These are phyloP conservation scores for Podospora didyma DNA, from an alignment of 495 filamentous ascomycete species.

Conservation along the genomic window DNA sequence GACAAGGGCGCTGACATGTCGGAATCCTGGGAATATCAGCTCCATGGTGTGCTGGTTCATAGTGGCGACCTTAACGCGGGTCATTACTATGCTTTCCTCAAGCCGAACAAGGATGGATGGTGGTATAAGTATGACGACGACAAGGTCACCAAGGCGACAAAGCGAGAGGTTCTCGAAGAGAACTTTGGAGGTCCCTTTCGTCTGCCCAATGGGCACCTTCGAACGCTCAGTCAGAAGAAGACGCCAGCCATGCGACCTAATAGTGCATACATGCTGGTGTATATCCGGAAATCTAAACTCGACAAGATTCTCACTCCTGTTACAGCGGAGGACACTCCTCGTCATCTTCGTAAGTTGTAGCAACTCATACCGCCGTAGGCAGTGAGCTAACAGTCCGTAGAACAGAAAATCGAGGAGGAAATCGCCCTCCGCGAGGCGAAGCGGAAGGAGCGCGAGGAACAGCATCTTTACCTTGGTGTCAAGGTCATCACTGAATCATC, in stretches of 20 bases:
- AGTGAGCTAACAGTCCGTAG: slow-evolving; percentile 40
- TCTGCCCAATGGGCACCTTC: slow-evolving; percentile 44
- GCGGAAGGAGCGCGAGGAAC: slow-evolving; percentile 85
- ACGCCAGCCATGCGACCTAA: slow-evolving; percentile 51
- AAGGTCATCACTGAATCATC: slow-evolving; percentile 74
- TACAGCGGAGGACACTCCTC: slow-evolving; percentile 69
- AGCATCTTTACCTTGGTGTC: slow-evolving; percentile 83
- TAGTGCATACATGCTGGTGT: slow-evolving; percentile 97
- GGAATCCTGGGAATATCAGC: slow-evolving; percentile 83
- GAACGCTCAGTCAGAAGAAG: slow-evolving; percentile 37
- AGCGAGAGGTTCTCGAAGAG: slow-evolving; percentile 88
- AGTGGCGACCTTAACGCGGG: slow-evolving; percentile 95
- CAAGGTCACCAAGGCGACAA: slow-evolving; percentile 86
- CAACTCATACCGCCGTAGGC: neutral
- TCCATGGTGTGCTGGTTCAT: slow-evolving; percentile 95
- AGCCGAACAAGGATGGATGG: slow-evolving; percentile 82
- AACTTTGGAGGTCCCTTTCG: slow-evolving; percentile 91
- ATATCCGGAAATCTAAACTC: slow-evolving; percentile 79
- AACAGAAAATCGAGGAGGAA: slow-evolving; percentile 74
- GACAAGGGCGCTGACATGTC: slow-evolving; percentile 81
- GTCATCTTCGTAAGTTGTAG: slow-evolving; percentile 69
- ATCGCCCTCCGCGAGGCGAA: slow-evolving; percentile 64
- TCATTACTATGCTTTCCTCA: slow-evolving; percentile 98
- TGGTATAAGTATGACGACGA: slow-evolving; percentile 99
- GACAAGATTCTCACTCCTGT: slow-evolving; percentile 77